A percentile compares a stretch with the other conserved stretches of the same genome.
phyloP scores from a whole-genome alignment of 805 yeast species.

The Nakazawaea ernobii region DNA sequence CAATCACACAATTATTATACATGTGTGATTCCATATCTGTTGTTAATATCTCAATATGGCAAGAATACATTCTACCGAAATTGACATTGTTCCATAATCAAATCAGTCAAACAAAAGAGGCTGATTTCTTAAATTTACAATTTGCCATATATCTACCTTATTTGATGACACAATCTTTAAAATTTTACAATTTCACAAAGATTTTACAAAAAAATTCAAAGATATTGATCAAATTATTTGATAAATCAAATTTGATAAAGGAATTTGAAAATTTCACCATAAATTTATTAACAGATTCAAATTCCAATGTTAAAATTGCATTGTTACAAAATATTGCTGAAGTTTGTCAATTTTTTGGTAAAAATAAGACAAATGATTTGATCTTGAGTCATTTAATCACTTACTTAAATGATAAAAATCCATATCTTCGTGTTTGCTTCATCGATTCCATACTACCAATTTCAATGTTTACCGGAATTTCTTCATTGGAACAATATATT shows the following conservation, averaged over 20 bases:
- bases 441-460: constrained; percentile 67
- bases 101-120: constrained; percentile 3
- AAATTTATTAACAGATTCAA: constrained; percentile 63
- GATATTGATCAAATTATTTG: background rate
- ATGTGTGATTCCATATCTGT: constrained; percentile 64
- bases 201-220: constrained; percentile 29
- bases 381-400: constrained; percentile 88
- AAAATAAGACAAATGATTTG: constrained; percentile 82
- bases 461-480: constrained; percentile 74
- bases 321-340: constrained; percentile 68
- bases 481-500: constrained; percentile 81
- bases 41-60: constrained; percentile 68
- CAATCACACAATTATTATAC: constrained; percentile 60
- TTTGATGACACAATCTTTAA: constrained; percentile 58
- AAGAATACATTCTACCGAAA: constrained; percentile 79
- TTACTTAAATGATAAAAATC: constrained; percentile 74
- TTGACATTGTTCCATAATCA: constrained; percentile 34
- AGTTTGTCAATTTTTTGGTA: constrained; percentile 76
- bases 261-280: constrained; percentile 65
- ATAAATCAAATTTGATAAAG: constrained; percentile 36
- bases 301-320: constrained; percentile 61
- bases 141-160: constrained; percentile 72
- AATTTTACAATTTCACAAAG: constrained; percentile 58
- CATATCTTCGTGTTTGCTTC: constrained; percentile 62
- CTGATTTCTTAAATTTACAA: constrained; percentile 47